Evolutionary conservation across 352 stramenopile genomes (phyloP).

Genomic region (Phytophthora palmivora): DNA sequence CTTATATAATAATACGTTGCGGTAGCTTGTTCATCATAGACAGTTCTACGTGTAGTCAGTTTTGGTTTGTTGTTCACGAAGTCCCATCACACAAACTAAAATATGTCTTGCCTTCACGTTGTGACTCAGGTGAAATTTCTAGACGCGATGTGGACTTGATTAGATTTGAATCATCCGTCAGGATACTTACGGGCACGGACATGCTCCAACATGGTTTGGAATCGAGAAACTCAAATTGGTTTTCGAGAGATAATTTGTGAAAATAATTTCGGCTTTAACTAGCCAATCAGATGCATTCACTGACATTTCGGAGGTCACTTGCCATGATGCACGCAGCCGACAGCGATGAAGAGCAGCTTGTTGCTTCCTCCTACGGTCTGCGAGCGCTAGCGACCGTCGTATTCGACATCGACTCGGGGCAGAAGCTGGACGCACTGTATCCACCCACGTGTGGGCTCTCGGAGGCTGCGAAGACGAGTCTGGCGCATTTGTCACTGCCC

Average conservation of each 20-base stretch:
- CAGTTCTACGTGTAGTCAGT: no score
- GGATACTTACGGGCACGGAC: no score
- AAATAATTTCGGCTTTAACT: neutral
- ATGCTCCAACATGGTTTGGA: no score
- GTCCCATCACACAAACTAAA: no score
- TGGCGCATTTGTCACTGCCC: constrained; percentile 80
- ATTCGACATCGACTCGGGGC: constrained; percentile 84
- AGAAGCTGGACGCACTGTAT: constrained; percentile 74
- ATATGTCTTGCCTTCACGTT: no score
- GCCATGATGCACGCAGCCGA: constrained; percentile 2
- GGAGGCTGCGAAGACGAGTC: constrained; percentile 63
- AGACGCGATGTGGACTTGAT: no score
- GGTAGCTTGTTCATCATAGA: no score
- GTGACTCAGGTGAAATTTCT: no score
- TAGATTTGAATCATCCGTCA: no score
- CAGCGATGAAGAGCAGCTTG: constrained; percentile 1
- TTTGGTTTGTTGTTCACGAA: no score
- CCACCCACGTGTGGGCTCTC: constrained; percentile 52
- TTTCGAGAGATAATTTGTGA: neutral
- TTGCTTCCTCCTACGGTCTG: constrained; percentile 48
- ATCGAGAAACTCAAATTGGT: no score
- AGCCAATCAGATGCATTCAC: constrained; percentile 1
- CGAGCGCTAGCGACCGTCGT: constrained; percentile 76
- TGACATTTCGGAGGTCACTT: neutral
- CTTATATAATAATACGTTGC: no score